These are phyloP conservation scores for Skeletonema costatum DNA, from an alignment of 108 stramenopile genomes.

Conservation along the genomic window DNA sequence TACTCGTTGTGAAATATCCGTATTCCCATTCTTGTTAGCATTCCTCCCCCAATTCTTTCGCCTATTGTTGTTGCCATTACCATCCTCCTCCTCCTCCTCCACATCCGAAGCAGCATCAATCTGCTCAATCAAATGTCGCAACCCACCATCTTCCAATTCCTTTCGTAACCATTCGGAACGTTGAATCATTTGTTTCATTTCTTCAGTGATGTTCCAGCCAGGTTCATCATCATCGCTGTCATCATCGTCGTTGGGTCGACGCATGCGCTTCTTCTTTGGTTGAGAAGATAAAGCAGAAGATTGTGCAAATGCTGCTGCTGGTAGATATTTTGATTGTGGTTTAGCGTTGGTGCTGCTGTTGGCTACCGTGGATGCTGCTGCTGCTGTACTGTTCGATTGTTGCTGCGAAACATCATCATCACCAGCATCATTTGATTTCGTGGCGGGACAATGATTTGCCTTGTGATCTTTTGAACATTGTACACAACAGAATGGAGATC, in stretches of 20 bases:
- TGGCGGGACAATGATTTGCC: constrained; percentile 36
- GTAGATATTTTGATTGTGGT: constrained; percentile 19
- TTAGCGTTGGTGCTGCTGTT: constrained; percentile 9
- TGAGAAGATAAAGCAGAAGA: not conserved
- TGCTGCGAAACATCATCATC: not conserved
- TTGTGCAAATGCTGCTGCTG: not conserved
- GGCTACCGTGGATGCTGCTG: not conserved
- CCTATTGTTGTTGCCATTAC: not conserved
- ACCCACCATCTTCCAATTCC: constrained; percentile 72
- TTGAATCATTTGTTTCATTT: constrained; percentile 66
- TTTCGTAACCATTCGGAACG: constrained; percentile 65
- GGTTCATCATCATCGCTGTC: constrained; percentile 50
- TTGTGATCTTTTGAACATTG: constrained; percentile 79
- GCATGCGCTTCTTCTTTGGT: not conserved
- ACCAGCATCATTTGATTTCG: not conserved
- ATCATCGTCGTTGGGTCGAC: constrained; percentile 45
- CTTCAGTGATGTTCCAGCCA: constrained; percentile 75
- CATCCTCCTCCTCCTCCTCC: constrained; percentile 11
- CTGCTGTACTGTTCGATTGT: constrained; percentile 6
- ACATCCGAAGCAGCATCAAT: constrained; percentile 47
- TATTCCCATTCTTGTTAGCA: constrained; percentile 3
- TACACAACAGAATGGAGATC: constrained; percentile 74
- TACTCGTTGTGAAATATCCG: constrained; percentile 33
- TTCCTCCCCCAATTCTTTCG: constrained; percentile 5
- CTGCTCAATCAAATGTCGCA: constrained; percentile 58